Evolutionary conservation across 768 basidiomycete species (phyloP).

Genomic region (Boletus edulis): DNA sequence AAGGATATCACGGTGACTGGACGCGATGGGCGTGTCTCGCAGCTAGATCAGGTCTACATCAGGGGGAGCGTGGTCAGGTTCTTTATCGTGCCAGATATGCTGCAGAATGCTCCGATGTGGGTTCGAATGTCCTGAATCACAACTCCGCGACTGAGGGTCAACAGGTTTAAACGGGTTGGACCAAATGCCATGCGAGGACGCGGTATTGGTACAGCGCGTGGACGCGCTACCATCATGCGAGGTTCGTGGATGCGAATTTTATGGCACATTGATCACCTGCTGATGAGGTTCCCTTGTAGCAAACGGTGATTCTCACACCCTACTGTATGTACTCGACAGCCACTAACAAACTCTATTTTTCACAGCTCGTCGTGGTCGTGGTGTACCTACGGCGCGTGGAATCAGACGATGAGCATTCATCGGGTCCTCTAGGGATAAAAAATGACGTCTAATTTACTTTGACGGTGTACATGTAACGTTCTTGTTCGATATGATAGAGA

Average conservation of each 20-base stretch:
- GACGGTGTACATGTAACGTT: conserved; percentile 15
- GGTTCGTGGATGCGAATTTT: conserved; percentile 50
- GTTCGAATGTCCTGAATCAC: conserved; percentile 29
- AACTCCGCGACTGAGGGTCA: conserved; percentile 8
- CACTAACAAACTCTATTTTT: conserved; percentile 13
- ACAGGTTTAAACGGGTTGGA: conserved; percentile 98
- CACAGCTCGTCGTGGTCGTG: conserved; percentile 83
- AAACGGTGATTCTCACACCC: conserved; percentile 54
- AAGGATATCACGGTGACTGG: conserved; percentile 97
- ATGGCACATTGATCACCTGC: conserved; percentile 5
- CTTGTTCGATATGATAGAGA: conserved; percentile 1
- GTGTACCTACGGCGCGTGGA: conserved; percentile 71
- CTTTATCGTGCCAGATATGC: conserved; percentile 99
- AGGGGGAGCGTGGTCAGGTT: conserved; percentile 97
- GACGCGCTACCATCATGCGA: conserved; percentile 97
- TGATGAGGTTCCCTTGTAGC: conserved; percentile 45
- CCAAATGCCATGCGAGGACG: conserved; percentile 98
- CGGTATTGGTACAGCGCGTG: conserved; percentile 98
- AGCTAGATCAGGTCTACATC: conserved; percentile 98
- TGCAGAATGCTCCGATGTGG: conserved; percentile 98
- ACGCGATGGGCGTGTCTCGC: conserved; percentile 96
- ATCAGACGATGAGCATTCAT: conserved; percentile 64
- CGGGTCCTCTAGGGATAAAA: not conserved
- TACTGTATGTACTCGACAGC: conserved; percentile 2
- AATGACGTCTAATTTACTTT: conserved; percentile 4